Evolutionary conservation across 2,329 filamentous ascomycete species (phyloP), one percentile per base, ranked within the genome.

Genomic region (Cladosporium sp.): DNA sequence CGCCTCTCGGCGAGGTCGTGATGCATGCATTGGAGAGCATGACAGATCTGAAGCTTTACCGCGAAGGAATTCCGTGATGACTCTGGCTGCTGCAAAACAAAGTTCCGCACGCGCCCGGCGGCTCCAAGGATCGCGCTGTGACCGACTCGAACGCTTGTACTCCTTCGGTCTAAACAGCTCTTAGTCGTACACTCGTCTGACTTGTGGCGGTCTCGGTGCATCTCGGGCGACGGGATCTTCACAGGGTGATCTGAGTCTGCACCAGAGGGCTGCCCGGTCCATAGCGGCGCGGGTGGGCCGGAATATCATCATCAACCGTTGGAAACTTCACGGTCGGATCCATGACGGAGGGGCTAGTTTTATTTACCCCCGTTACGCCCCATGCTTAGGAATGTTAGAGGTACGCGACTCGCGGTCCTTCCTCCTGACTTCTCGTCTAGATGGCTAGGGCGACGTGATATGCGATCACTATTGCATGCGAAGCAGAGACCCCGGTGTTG

Each of bases 251-350:
- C 42, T 28, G 19, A 45, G 13, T 8, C 42, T n/a, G 42, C 3
- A 45, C 24, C n/a, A 17, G n/a, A n/a, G 15, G 9, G 5, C 3
- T 20, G 32, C 47, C 13, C 47, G 28, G 52, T 9, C 15, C 32
- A 28, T 17, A 6, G 13, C 19, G 39, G 39, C 19, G 22, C 24
- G 17, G 32, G 40, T 32, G 52, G 52, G 45, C 40, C 40, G 52
- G 39, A 37, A 24, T 20, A 55, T 55, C 52, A 42, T 34, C 28
- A 50, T 34, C 34, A 22, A 50, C 47, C 47, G 47, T 50, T 50
- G 47, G n/a, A 50, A 50, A 36, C 47, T 37, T 50, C 13, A 36
- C 15, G 24, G 42, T n/a, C 22, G 25, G 13, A n/a, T 6, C 9
- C 20, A 24, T 24, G 47, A 37, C 47, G 32, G 47, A 22, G 25